Percentiles rank a stretch among this genome's conserved stretches.
These are phyloP conservation scores for Microdochium trichocladiopsis DNA, from an alignment of 2,329 filamentous ascomycete species.

Conservation along the genomic window DNA sequence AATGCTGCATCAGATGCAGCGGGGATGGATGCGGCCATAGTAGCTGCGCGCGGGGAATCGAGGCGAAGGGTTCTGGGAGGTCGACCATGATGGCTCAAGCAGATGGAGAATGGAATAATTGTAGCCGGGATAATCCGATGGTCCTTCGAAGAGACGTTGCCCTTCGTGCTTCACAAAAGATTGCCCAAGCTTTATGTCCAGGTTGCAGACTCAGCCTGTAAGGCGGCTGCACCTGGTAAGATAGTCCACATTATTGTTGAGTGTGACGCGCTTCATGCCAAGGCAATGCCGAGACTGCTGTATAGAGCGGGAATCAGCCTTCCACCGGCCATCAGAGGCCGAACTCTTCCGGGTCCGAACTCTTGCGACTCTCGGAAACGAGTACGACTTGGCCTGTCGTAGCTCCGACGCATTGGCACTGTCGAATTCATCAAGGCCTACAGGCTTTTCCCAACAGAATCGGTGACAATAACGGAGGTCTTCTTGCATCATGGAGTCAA, in stretches of 20 bases:
- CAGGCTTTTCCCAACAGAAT: background rate
- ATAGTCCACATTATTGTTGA: background rate
- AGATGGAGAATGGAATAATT: background rate
- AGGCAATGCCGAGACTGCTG: background rate
- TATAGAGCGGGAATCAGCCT: background rate
- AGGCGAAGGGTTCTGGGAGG: background rate
- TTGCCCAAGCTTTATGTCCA: background rate
- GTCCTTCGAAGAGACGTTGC: background rate
- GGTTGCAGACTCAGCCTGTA: background rate
- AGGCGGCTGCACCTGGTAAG: background rate
- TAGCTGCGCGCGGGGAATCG: background rate
- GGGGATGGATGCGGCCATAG: background rate
- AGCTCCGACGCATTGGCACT: background rate
- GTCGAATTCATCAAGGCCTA: background rate
- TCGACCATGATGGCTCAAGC: background rate
- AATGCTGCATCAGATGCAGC: background rate
- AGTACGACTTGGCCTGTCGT: background rate
- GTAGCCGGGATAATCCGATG: background rate
- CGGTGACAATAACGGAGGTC: background rate
- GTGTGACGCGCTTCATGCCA: background rate
- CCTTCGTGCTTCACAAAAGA: background rate
- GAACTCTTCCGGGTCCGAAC: background rate
- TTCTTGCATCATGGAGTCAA: background rate
- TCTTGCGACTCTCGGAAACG: background rate
- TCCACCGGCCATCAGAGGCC: background rate